Conservation (phyloP, 176 grass and related monocot genomes). For the Bromus sterilis region DNA sequence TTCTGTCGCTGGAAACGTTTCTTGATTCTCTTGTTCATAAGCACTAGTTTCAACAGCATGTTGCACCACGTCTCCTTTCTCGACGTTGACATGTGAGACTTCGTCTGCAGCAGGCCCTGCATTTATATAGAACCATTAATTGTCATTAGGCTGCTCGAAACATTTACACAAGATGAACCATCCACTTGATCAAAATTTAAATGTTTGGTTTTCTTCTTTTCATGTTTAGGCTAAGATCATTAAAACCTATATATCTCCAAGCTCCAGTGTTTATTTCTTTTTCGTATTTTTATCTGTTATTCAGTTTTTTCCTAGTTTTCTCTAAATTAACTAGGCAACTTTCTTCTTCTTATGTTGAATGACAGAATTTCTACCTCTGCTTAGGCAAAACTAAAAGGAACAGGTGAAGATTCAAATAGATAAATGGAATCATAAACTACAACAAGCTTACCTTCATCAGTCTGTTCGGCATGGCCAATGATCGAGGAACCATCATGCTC, state of each 20-base stretch:
- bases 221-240: too few species aligned
- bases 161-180: not conserved
- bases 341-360: too few species aligned
- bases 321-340: too few species aligned
- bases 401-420: not conserved
- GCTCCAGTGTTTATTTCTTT: too few species aligned
- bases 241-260: too few species aligned
- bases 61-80: not conserved
- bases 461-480: constrained; percentile 2
- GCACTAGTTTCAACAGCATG: constrained; percentile 3
- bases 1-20: constrained; percentile 9
- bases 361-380: too few species aligned
- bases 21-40: constrained; percentile 19
- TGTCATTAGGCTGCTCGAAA: not conserved
- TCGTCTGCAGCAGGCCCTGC: constrained; percentile 3
- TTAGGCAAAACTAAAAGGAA: too few species aligned
- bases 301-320: too few species aligned
- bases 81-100: not conserved
- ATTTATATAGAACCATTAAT: constrained; percentile 1
- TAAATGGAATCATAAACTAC: not conserved
- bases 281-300: too few species aligned
- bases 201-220: not conserved
- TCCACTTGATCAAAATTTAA: not conserved
- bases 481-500: not conserved
- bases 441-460: not conserved